Evolutionary conservation across 2,329 filamentous ascomycete genomes (phyloP).

Genomic region (Fusarium odoratissimum): DNA sequence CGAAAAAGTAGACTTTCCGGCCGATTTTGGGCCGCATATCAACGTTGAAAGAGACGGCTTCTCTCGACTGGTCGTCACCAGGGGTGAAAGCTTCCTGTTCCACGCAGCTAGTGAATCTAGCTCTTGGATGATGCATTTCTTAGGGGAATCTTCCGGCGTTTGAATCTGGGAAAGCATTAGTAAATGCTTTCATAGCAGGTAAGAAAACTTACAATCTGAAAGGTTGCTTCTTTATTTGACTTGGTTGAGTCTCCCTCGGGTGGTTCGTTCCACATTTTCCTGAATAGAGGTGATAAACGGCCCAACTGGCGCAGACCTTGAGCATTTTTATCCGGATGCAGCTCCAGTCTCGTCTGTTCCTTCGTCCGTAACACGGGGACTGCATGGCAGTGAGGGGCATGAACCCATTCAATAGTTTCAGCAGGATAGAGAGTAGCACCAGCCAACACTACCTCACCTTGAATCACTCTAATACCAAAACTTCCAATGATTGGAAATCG

Average conservation of each 20-base stretch:
- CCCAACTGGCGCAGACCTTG: slow-evolving; percentile 65
- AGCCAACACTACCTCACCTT: slow-evolving; percentile 72
- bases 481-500: slow-evolving; percentile 73
- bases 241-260: slow-evolving; percentile 35
- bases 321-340: slow-evolving; percentile 65
- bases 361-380: slow-evolving; percentile 72
- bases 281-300: slow-evolving; percentile 73
- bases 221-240: slow-evolving; percentile 49
- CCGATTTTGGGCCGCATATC: slow-evolving; percentile 76
- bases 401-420: slow-evolving; percentile 64
- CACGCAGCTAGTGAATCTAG: slow-evolving; percentile 68
- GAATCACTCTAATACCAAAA: slow-evolving; percentile 71
- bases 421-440: slow-evolving; percentile 70
- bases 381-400: slow-evolving; percentile 76
- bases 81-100: slow-evolving; percentile 68
- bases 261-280: slow-evolving; percentile 71
- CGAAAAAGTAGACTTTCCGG: slow-evolving; percentile 81
- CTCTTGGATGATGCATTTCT: slow-evolving; percentile 62
- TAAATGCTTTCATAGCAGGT: neutral
- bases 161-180: slow-evolving; percentile 58
- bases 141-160: slow-evolving; percentile 64
- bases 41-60: slow-evolving; percentile 59
- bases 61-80: slow-evolving; percentile 51
- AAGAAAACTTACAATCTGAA: slow-evolving; percentile 60
- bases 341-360: slow-evolving; percentile 63